These are phyloP conservation scores for Phellinidium pouzarii DNA, from an alignment of 1,284 basidiomycete genomes.

Conservation along the genomic window DNA sequence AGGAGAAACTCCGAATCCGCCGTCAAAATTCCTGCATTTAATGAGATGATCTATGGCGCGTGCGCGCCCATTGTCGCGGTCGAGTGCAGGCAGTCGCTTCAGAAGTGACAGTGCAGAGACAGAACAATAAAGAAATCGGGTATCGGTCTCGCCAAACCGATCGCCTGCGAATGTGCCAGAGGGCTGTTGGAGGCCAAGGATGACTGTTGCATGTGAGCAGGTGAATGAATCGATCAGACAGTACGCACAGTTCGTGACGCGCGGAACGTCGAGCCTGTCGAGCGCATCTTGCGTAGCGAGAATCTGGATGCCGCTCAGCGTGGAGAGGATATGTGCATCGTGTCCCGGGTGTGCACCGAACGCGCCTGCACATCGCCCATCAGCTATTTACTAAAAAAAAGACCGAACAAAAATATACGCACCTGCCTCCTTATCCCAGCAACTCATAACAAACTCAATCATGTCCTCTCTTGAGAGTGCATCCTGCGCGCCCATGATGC, in stretches of 20 bases:
- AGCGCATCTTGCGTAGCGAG: slow-evolving; percentile 81
- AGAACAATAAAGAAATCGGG: slow-evolving; percentile 87
- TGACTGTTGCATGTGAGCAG: slow-evolving; percentile 43
- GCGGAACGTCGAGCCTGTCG: slow-evolving; percentile 60
- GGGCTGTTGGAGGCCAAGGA: slow-evolving; percentile 76
- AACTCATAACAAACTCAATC: slow-evolving; percentile 86
- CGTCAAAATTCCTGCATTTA: slow-evolving; percentile 89
- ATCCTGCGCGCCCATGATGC: slow-evolving; percentile 71
- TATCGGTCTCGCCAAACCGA: slow-evolving; percentile 84
- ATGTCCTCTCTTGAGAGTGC: slow-evolving; percentile 79
- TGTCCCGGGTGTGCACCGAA: slow-evolving; percentile 92
- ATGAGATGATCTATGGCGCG: slow-evolving; percentile 70
- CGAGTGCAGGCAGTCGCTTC: slow-evolving; percentile 46
- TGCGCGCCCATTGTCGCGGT: slow-evolving; percentile 32
- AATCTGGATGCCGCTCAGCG: slow-evolving; percentile 90
- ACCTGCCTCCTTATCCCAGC: slow-evolving; percentile 91
- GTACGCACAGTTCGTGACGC: slow-evolving; percentile 69
- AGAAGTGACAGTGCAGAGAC: slow-evolving; percentile 80
- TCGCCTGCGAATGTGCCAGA: slow-evolving; percentile 92
- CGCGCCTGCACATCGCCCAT: slow-evolving; percentile 47
- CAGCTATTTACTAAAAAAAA: slow-evolving; percentile 15
- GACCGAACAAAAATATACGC: slow-evolving; percentile 23
- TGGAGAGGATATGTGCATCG: slow-evolving; percentile 85
- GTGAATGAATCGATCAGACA: background rate
- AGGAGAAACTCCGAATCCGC: slow-evolving; percentile 79